These are phyloP conservation scores for Haematococcus sp. DNA, from an alignment of 139 green algal genomes.

Conservation along the genomic window DNA sequence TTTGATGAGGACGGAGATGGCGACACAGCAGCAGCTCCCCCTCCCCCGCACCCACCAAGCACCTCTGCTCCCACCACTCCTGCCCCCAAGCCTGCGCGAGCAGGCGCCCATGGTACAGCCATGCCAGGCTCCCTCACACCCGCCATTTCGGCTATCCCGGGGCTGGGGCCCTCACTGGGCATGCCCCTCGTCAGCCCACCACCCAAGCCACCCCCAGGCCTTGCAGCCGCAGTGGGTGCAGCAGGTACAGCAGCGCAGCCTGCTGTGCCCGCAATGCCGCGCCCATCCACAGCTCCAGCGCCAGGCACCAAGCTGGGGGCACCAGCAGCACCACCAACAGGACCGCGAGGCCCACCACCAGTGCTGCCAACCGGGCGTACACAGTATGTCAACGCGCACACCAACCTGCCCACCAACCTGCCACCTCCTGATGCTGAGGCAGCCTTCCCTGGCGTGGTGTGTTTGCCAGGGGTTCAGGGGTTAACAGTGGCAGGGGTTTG, in stretches of 20 bases:
- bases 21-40: too few relatives aligned
- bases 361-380: neutral
- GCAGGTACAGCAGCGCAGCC: neutral
- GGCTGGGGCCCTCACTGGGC: neutral
- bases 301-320: neutral
- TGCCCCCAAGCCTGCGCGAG: neutral
- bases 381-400: too few relatives aligned
- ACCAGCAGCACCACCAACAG: too few relatives aligned
- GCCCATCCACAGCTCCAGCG: too few relatives aligned
- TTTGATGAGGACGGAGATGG: neutral
- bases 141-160: neutral
- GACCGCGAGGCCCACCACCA: neutral
- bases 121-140: neutral
- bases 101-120: neutral
- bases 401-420: neutral
- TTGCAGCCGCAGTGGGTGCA: neutral
- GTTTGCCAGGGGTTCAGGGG: too few relatives aligned
- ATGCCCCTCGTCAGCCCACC: neutral
- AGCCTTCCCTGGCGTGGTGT: constrained; percentile 1
- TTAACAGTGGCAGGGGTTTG: too few relatives aligned
- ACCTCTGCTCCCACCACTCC: neutral
- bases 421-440: constrained; percentile 9
- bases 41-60: too few relatives aligned
- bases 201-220: neutral
- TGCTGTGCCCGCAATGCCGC: neutral